These are phyloP conservation scores for Arthrobotrys conoides DNA, from an alignment of 2,329 filamentous ascomycete species.

Conservation along the genomic window DNA sequence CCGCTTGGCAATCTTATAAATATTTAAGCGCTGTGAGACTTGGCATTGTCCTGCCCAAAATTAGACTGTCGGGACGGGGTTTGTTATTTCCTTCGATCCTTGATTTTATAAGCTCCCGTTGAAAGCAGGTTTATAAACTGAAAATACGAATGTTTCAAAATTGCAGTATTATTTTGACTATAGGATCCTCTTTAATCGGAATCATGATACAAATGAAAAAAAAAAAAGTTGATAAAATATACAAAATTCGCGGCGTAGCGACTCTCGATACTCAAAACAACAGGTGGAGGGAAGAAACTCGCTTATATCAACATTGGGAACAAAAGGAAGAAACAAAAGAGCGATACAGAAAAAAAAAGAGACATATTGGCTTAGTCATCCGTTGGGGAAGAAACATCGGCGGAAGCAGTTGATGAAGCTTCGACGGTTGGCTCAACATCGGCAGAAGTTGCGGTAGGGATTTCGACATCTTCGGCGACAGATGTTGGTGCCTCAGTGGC, in stretches of 20 bases:
- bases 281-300: slow-evolving; percentile 22
- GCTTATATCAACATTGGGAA: slow-evolving; percentile 24
- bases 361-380: neutral
- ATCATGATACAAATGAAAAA: slow-evolving; percentile 36
- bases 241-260: slow-evolving; percentile 5
- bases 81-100: too few relatives aligned
- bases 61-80: neutral
- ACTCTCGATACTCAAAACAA: slow-evolving; percentile 20
- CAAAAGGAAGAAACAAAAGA: slow-evolving; percentile 11
- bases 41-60: neutral
- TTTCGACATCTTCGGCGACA: slow-evolving; percentile 8
- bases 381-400: slow-evolving; percentile 3
- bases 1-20: neutral
- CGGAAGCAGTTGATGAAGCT: slow-evolving; percentile 2
- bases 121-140: too few relatives aligned
- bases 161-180: slow-evolving; percentile 1
- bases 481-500: slow-evolving; percentile 8
- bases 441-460: neutral
- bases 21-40: neutral
- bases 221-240: slow-evolving; percentile 23
- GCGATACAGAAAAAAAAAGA: neutral
- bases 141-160: neutral
- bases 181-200: neutral
- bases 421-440: neutral
- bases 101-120: too few relatives aligned